Conservation (phyloP, 768 basidiomycete genomes). For the Fistulinella prunicolor region DNA sequence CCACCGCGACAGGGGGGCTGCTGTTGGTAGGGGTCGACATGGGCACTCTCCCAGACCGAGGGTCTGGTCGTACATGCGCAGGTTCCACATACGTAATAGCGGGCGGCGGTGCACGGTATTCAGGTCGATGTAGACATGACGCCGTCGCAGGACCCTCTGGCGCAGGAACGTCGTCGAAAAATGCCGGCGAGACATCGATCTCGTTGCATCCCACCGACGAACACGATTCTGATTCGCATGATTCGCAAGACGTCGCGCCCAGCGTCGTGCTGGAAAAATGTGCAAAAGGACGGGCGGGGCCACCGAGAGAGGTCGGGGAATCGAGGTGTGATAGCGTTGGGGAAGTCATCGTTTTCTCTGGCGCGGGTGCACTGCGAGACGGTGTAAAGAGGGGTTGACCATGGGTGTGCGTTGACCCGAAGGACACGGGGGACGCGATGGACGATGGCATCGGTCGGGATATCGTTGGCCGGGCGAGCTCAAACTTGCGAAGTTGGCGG, state of each 20-base stretch:
- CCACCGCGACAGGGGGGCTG: neutral
- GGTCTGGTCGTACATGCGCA: constrained; percentile 13
- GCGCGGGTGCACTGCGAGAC: neutral
- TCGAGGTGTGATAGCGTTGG: constrained; percentile 4
- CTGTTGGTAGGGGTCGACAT: neutral
- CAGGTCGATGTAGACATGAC: constrained; percentile 32
- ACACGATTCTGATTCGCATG: constrained; percentile 15
- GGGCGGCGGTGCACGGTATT: constrained; percentile 22
- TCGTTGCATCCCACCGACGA: constrained; percentile 17
- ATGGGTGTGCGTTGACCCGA: neutral
- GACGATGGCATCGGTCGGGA: constrained; percentile 39
- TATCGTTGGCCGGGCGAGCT: constrained; percentile 67
- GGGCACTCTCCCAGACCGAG: neutral
- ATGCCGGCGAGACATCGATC: constrained; percentile 43
- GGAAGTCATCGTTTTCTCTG: neutral
- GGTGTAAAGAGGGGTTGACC: constrained; percentile 8
- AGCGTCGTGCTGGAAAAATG: constrained; percentile 11
- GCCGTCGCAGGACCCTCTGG: constrained; percentile 46
- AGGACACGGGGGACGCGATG: constrained; percentile 15
- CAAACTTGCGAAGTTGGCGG: constrained; percentile 73
- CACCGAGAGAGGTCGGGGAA: constrained; percentile 12
- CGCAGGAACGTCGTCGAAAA: constrained; percentile 42
- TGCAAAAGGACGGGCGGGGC: neutral
- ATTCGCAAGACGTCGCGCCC: constrained; percentile 11
- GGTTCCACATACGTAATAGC: constrained; percentile 19